Evolutionary conservation across 2,329 filamentous ascomycete species (phyloP), one percentile per base, ranked within the genome.

Genomic region (Colletotrichum simmondsii): DNA sequence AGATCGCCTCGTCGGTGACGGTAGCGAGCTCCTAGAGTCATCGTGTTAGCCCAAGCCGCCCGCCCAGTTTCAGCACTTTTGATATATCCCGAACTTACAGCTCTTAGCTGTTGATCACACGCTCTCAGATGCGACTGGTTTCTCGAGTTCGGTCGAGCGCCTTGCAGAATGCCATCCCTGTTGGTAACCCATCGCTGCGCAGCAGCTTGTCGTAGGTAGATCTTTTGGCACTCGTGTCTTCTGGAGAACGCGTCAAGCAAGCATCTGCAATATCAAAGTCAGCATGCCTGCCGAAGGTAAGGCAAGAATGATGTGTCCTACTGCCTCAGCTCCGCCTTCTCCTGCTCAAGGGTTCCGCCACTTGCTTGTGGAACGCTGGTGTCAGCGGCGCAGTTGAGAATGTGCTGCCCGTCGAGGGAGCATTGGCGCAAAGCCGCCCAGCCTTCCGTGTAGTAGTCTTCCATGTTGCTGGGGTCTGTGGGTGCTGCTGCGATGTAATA

Each of bases 171-270:
- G 53, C 84, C 80, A 49, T 87, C 85, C 71, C 90, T 85, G 78
- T 85, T 86, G 72, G 87, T 84, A 71, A 92, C 80, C 90, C 91
- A 92, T 76, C 86, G 82, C 80, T 90, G 88, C 46, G 89, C 90
- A 32, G 89, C 90, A 30, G 83, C 84, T 78, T 92, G 91, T 42
- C 90, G 86, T 71, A 90, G 83, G 76, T 89, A 91, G 75, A 92
- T 92, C 83, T 92, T 92, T 75, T 91, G 90, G 32, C 83, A 90
- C 77, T 92, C 89, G 80, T 92, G 91, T 64, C 91, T 85, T 76
- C 91, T 86, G 10, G 90, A 85, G 76, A 87, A 90, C 26, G 90
- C 89, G 76, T 92, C 91, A 53, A 92, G 83, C 61, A 88, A 32
- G 82, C 71, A 92, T 85, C 77, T 90, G 91, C 11, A 19, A 10